Evolutionary conservation across 768 basidiomycete species (phyloP), one percentile per base, ranked within the genome.

Genomic region (Amanita exitialis): DNA sequence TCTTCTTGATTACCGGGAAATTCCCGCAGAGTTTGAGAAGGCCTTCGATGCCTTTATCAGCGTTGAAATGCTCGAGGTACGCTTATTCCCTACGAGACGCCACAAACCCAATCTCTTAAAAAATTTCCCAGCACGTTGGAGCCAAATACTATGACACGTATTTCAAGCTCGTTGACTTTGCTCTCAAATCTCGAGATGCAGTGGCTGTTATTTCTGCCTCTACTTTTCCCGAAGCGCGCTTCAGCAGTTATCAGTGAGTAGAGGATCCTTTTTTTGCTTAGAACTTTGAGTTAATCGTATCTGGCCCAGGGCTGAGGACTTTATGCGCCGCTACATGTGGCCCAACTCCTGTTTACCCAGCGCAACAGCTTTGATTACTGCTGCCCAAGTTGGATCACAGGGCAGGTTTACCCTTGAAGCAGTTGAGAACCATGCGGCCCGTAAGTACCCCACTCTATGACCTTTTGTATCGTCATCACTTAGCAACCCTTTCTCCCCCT

Each of bases 251-350:
- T 62, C 86, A 88, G 82, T 85, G 53, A 63, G 81, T 69, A 62
- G 63, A 42, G 15, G 16, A 21, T 9, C 8, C 3, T 23, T 56
- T 21, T 10, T 39, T 44, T 45, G 18, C 44, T 18, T 7, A 43
- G 15, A 43, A 42, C 18, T 46, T 55, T 47, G 35, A 44, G 36
- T 20, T 49, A 34, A 48, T 47, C 30, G 43, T 30, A 21, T 43
- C 34, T 34, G 51, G 50, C 50, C 28, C 45, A 77, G 84, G 65
- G 77, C 85, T 13, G 84, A 88, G 61, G 86, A 90, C 62, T 90
- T 90, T 66, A 87, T 87, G 85, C 79, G 86, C 42, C 79, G 80
- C 52, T 90, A 90, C 64, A 90, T 90, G 83, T 90, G 86, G 86
- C 86, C 86, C 15, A 89, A 89, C 61, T 86, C 86, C 1, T 91